phyloP scores from a whole-genome alignment of 148 eudicot genomes.

The Silene conica region DNA sequence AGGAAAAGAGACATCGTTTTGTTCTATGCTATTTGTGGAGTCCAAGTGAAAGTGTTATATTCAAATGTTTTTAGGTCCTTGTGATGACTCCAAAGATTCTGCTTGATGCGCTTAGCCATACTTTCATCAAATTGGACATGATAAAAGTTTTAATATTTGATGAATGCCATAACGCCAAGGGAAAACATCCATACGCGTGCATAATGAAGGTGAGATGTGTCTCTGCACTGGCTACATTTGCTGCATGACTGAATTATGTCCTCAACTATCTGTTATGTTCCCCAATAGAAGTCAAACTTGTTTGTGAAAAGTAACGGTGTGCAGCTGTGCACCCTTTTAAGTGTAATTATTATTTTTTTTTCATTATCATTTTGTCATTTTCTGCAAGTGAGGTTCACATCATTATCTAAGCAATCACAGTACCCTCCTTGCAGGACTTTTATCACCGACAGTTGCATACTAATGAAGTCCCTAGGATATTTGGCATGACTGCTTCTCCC shows the following conservation, averaged over 20 bases:
- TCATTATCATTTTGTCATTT: background rate
- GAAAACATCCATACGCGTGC: constrained; percentile 60
- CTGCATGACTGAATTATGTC: too few relatives aligned
- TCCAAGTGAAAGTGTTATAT: too few relatives aligned
- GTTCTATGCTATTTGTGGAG: too few relatives aligned
- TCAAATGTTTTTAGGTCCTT: constrained; percentile 70
- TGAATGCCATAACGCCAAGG: constrained; percentile 91
- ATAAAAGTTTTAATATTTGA: constrained; percentile 81
- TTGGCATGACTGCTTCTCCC: constrained; percentile 98
- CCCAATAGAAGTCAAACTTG: background rate
- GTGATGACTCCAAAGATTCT: constrained; percentile 86
- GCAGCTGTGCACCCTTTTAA: background rate
- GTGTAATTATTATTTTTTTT: background rate
- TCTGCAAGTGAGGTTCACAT: background rate
- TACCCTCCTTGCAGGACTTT: constrained; percentile 50
- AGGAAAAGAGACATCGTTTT: too few relatives aligned
- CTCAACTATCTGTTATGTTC: background rate
- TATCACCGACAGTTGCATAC: constrained; percentile 48
- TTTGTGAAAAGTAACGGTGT: background rate
- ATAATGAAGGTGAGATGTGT: constrained; percentile 66
- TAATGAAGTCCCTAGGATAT: constrained; percentile 67
- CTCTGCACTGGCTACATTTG: background rate
- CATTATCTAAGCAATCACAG: background rate
- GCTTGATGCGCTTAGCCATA: constrained; percentile 68
- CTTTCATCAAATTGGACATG: constrained; percentile 44